Base-by-base conservation (phyloP, 768 basidiomycete genomes). In the Lentinula edodes region DNA sequence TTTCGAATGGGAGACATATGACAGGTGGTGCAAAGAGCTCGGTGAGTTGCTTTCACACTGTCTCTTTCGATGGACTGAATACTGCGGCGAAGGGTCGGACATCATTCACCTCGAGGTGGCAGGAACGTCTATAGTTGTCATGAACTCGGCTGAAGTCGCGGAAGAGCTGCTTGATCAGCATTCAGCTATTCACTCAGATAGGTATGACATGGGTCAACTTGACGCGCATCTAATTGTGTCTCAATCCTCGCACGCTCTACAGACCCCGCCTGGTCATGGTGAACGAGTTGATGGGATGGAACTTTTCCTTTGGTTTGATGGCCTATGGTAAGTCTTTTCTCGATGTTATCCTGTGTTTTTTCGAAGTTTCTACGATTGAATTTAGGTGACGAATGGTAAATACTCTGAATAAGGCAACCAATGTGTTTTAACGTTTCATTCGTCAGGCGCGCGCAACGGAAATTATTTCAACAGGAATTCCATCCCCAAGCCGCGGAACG, bases 181-280 rank as follows among this genome's bases (percentile, higher is more conserved):
- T 10, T 75, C 74, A 1, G 63, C 66, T 7, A 72, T 73, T 9
- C 75, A 77, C 63, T 77, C 77, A 2, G 69, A 69, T 62, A 70
- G 78, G 57, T 78, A 36, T 48, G 38, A n/a, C 18, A 20, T 48
- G 46, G 2, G 4, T 20, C 46, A 9, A 48, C 18, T 48, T 23
- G 46, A 18, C 9, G 42, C 46, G n/a, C 20, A 23, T n/a, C 46
- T 48, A 9, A 18, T 34, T n/a, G 2, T 2, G n/a, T n/a, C 12
- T 15, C 23, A n/a, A 48, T 23, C 46, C 23, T 12, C 46, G 28
- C 28, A 28, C 28, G 28, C 28, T 28, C 28, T 28, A 28, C 16
- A 66, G 66, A 23, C 56, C 66, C 8, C 48, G 52, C 23, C 35
- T 62, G 5, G 62, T 60, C 3, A 67, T 66, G 67, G 58, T 65